Evolutionary conservation across 1,284 basidiomycete species (phyloP).

Genomic region (Cryptococcus sp.): DNA sequence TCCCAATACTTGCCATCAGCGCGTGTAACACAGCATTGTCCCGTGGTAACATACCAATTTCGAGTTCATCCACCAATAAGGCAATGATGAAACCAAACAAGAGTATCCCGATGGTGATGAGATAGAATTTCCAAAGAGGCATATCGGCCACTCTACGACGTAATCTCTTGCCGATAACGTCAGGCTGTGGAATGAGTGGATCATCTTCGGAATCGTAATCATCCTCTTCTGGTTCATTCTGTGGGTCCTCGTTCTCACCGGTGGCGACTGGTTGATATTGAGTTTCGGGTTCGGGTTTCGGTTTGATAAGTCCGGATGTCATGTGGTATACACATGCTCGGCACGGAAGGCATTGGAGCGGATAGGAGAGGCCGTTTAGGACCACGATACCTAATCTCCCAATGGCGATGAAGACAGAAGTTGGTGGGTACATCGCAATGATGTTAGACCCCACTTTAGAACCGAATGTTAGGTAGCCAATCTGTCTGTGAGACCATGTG

Average conservation of each 20-base stretch:
- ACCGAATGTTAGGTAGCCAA: slow-evolving; percentile 93
- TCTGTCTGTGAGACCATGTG: slow-evolving; percentile 6
- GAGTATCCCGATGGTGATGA: slow-evolving; percentile 71
- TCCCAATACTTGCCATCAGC: slow-evolving; percentile 64
- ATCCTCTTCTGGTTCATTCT: slow-evolving; percentile 8
- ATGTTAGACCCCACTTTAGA: slow-evolving; percentile 84
- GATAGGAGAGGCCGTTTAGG: slow-evolving; percentile 86
- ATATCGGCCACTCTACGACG: slow-evolving; percentile 61
- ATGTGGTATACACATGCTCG: slow-evolving; percentile 89
- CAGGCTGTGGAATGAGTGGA: slow-evolving; percentile 37
- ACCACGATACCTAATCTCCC: slow-evolving; percentile 90
- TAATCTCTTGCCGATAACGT: slow-evolving; percentile 35
- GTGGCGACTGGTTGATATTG: slow-evolving; percentile 1
- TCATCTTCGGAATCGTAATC: slow-evolving; percentile 36
- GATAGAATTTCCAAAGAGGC: slow-evolving; percentile 64
- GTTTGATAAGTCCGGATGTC: slow-evolving; percentile 35
- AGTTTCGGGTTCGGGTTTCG: slow-evolving; percentile 13
- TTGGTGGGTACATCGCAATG: slow-evolving; percentile 70
- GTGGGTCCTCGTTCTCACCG: slow-evolving; percentile 11
- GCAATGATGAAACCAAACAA: slow-evolving; percentile 63
- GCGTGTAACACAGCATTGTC: background rate
- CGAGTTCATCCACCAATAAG: slow-evolving; percentile 75
- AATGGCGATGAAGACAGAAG: slow-evolving; percentile 83
- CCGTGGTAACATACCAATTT: slow-evolving; percentile 60
- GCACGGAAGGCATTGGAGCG: slow-evolving; percentile 89